These are phyloP conservation scores for Moricandia arvensis DNA, from an alignment of 345 rosid genomes.

Conservation along the genomic window DNA sequence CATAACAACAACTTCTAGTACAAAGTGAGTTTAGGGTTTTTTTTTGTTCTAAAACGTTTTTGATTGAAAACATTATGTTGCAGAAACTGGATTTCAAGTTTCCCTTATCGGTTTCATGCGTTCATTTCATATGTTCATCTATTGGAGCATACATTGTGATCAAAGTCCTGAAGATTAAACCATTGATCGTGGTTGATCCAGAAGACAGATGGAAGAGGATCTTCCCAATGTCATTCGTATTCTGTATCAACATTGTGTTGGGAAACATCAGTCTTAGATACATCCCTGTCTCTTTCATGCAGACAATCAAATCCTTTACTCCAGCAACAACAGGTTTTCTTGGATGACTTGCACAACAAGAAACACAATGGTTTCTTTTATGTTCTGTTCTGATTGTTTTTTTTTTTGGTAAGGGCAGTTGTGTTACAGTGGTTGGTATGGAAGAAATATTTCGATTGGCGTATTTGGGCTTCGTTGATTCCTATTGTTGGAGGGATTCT, in stretches of 20 bases:
- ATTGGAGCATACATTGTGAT: slow-evolving; percentile 89
- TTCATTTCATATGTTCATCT: slow-evolving; percentile 95
- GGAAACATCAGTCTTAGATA: slow-evolving; percentile 95
- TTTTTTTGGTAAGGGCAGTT: slow-evolving; percentile 43
- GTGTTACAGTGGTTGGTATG: slow-evolving; percentile 91
- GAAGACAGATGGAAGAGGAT: slow-evolving; percentile 98
- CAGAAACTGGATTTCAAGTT: slow-evolving; percentile 99
- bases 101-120: slow-evolving; percentile 82
- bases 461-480: slow-evolving; percentile 83
- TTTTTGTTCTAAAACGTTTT: not conserved
- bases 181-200: slow-evolving; percentile 77
- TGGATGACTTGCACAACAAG: not conserved
- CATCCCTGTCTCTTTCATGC: slow-evolving; percentile 99
- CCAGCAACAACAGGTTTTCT: slow-evolving; percentile 93
- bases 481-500: slow-evolving; percentile 97
- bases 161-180: slow-evolving; percentile 87
- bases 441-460: slow-evolving; percentile 91
- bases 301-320: slow-evolving; percentile 96
- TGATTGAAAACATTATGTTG: not conserved
- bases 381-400: not conserved
- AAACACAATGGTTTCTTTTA: not conserved
- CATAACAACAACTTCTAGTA: not conserved
- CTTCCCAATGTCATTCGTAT: slow-evolving; percentile 96
- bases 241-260: slow-evolving; percentile 91
- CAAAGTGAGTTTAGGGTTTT: not conserved